phyloP scores from a whole-genome alignment of 1,139 yeast genomes.

The Yamadazyma membranifaciens region DNA sequence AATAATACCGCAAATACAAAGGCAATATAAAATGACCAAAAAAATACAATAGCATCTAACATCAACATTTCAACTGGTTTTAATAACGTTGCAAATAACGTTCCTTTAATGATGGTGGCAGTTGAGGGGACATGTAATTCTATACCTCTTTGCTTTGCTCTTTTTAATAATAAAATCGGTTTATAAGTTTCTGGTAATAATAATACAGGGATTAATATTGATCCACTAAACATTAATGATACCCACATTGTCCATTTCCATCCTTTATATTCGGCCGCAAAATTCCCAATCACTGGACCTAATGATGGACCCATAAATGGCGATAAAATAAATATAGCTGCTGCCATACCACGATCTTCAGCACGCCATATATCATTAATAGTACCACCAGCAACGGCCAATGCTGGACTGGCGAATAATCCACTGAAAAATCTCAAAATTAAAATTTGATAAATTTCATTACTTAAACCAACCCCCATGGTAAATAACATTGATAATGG shows the following conservation, averaged over 20 bases:
- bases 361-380: constrained; percentile 66
- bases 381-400: constrained; percentile 86
- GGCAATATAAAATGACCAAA: constrained; percentile 65
- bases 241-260: constrained; percentile 85
- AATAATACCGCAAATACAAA: constrained; percentile 73
- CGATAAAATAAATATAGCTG: constrained; percentile 67
- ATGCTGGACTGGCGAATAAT: constrained; percentile 76
- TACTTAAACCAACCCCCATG: constrained; percentile 70
- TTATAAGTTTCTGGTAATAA: constrained; percentile 71
- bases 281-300: constrained; percentile 83
- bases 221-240: constrained; percentile 68
- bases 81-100: constrained; percentile 39
- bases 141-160: constrained; percentile 61
- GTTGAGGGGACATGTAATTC: constrained; percentile 34
- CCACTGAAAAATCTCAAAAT: constrained; percentile 81
- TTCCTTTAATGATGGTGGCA: constrained; percentile 13
- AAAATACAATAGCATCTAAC: constrained; percentile 67
- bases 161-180: constrained; percentile 51
- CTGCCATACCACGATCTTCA: constrained; percentile 61
- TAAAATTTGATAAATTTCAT: constrained; percentile 55
- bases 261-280: constrained; percentile 62
- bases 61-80: constrained; percentile 65
- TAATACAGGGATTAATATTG: constrained; percentile 55
- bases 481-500: constrained; percentile 72
- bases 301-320: constrained; percentile 80